These are phyloP conservation scores for Russula sp. DNA, from an alignment of 768 basidiomycete species.

Conservation along the genomic window DNA sequence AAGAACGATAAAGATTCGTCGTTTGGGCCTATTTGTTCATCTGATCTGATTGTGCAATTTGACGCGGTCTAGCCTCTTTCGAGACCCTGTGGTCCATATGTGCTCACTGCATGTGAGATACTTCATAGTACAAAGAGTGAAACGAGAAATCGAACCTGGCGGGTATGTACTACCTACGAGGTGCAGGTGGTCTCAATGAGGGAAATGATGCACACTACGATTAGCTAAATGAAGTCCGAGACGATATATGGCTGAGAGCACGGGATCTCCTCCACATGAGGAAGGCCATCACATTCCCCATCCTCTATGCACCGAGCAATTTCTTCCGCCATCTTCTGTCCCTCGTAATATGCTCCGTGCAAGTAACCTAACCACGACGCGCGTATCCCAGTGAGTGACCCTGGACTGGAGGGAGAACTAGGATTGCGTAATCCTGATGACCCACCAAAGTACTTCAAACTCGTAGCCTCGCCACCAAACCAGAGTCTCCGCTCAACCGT, in stretches of 20 bases:
- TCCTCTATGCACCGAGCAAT: slow-evolving; percentile 26
- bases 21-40: slow-evolving; percentile 11
- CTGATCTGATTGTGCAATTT: not conserved
- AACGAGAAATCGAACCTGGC: not conserved
- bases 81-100: not conserved
- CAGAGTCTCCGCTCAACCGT: slow-evolving; percentile 44
- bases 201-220: not conserved
- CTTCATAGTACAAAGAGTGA: not conserved
- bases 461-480: slow-evolving; percentile 61
- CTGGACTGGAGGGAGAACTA: not conserved
- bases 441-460: slow-evolving; percentile 49
- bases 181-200: not conserved
- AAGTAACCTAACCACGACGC: slow-evolving; percentile 24
- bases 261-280: slow-evolving; percentile 23
- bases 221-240: slow-evolving; percentile 10
- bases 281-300: slow-evolving; percentile 17
- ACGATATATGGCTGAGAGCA: slow-evolving; percentile 23
- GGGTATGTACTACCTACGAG: not conserved
- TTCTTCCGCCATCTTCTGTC: slow-evolving; percentile 25
- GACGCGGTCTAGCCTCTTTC: not conserved
- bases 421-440: slow-evolving; percentile 7
- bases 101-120: not conserved
- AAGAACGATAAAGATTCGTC: not conserved
- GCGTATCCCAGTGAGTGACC: slow-evolving; percentile 1
- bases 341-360: slow-evolving; percentile 32